Evolutionary conservation across 2,329 filamentous ascomycete species (phyloP).

Genomic region (Talaromyces sp.): DNA sequence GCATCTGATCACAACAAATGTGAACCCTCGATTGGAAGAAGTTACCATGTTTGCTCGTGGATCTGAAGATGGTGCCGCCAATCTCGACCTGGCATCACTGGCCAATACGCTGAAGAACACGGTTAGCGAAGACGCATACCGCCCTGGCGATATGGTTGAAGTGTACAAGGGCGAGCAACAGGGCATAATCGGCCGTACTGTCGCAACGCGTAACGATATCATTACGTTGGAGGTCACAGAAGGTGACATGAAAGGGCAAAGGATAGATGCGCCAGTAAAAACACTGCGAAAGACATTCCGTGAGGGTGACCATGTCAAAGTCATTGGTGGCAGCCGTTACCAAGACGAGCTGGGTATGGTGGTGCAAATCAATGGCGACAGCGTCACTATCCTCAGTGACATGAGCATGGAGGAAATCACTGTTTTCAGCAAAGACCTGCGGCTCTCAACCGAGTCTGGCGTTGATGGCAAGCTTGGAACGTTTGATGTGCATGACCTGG

Average conservation of each 20-base stretch:
- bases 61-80: constrained; percentile 86
- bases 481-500: constrained; percentile 87
- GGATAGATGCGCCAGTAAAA: constrained; percentile 88
- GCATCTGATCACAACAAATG: constrained; percentile 76
- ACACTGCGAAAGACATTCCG: constrained; percentile 88
- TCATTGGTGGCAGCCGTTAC: constrained; percentile 92
- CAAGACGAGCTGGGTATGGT: constrained; percentile 96
- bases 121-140: constrained; percentile 74
- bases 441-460: constrained; percentile 88
- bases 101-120: constrained; percentile 85
- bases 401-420: constrained; percentile 91
- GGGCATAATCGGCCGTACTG: constrained; percentile 79
- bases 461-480: constrained; percentile 78
- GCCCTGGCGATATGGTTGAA: constrained; percentile 93
- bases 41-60: constrained; percentile 90
- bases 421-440: constrained; percentile 94
- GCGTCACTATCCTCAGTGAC: constrained; percentile 88
- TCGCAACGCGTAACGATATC: constrained; percentile 85
- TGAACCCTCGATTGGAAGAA: constrained; percentile 90
- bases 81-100: constrained; percentile 84
- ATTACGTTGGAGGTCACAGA: constrained; percentile 82
- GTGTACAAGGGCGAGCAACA: constrained; percentile 94
- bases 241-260: constrained; percentile 75
- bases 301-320: constrained; percentile 95
- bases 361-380: constrained; percentile 85